phyloP scores from a whole-genome alignment of 345 rosid genomes.

The Bruguiera gymnorhiza region DNA sequence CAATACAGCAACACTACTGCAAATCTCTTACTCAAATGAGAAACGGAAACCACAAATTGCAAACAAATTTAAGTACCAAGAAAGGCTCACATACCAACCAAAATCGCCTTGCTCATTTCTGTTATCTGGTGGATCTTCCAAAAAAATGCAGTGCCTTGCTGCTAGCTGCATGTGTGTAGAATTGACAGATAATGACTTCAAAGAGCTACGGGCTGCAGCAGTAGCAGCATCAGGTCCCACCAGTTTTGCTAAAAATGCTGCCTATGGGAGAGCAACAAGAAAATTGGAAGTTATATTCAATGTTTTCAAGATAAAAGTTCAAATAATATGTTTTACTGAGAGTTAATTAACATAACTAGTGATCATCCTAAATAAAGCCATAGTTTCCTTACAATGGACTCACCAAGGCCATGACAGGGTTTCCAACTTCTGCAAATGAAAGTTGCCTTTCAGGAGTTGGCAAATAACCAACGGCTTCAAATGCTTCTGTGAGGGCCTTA shows the following conservation, averaged over 20 bases:
- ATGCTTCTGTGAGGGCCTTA: conserved; percentile 79
- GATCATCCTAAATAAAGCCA: background rate
- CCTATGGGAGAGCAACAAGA: conserved; percentile 42
- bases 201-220: conserved; percentile 64
- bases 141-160: conserved; percentile 74
- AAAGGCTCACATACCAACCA: conserved; percentile 48
- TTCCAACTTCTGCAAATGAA: conserved; percentile 93
- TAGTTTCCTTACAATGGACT: conserved; percentile 44
- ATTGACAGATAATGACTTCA: conserved; percentile 54
- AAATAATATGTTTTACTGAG: background rate
- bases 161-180: conserved; percentile 71
- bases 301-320: background rate
- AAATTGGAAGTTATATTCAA: background rate
- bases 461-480: conserved; percentile 73
- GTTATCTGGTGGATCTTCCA: conserved; percentile 84
- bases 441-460: conserved; percentile 55
- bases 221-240: conserved; percentile 66
- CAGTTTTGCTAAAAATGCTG: conserved; percentile 64
- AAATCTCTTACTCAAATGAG: conserved; percentile 37
- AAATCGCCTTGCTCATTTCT: conserved; percentile 43
- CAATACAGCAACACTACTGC: conserved; percentile 36
- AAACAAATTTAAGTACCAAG: conserved; percentile 3
- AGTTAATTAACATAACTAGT: too few relatives aligned
- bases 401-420: conserved; percentile 98
- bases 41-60: conserved; percentile 19